Conservation (phyloP, 108 stramenopile species). For the Nannochloropsis granulata region DNA sequence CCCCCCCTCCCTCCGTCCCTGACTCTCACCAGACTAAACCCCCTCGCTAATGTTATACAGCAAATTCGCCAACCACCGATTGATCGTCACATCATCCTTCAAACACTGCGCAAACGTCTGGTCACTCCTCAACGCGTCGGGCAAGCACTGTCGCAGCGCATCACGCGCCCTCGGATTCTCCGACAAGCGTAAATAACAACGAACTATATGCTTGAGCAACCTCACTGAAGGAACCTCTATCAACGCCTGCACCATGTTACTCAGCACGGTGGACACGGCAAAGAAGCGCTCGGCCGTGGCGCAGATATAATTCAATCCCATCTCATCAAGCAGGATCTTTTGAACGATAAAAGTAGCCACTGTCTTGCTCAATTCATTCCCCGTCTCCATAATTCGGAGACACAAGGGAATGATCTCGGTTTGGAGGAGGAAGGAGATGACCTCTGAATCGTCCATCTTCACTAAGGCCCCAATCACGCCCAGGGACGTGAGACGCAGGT, state of each 20-base stretch:
- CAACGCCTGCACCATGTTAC: conserved; percentile 77
- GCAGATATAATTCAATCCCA: conserved; percentile 93
- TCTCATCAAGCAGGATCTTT: conserved; percentile 94
- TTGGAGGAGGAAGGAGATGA: conserved; percentile 85
- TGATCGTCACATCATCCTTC: conserved; percentile 26
- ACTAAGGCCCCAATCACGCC: conserved; percentile 98
- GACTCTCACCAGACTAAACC: not conserved
- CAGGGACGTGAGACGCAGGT: conserved; percentile 81
- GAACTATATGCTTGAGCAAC: conserved; percentile 92
- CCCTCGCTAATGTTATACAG: conserved; percentile 26
- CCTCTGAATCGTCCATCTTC: conserved; percentile 92
- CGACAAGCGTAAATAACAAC: conserved; percentile 86
- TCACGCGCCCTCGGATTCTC: conserved; percentile 85
- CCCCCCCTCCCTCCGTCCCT: too few species aligned
- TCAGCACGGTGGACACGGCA: conserved; percentile 80
- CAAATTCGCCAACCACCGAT: conserved; percentile 22
- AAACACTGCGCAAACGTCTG: conserved; percentile 29
- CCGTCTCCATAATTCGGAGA: conserved; percentile 74
- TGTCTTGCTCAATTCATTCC: conserved; percentile 87
- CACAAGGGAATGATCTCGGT: conserved; percentile 71
- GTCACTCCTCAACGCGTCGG: conserved; percentile 60
- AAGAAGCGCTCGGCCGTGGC: conserved; percentile 97
- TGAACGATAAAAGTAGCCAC: conserved; percentile 98
- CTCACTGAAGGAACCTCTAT: conserved; percentile 70
- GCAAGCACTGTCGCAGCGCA: conserved; percentile 83